These are phyloP conservation scores for Xylaria venustula DNA, from an alignment of 495 filamentous ascomycete genomes.

Conservation along the genomic window DNA sequence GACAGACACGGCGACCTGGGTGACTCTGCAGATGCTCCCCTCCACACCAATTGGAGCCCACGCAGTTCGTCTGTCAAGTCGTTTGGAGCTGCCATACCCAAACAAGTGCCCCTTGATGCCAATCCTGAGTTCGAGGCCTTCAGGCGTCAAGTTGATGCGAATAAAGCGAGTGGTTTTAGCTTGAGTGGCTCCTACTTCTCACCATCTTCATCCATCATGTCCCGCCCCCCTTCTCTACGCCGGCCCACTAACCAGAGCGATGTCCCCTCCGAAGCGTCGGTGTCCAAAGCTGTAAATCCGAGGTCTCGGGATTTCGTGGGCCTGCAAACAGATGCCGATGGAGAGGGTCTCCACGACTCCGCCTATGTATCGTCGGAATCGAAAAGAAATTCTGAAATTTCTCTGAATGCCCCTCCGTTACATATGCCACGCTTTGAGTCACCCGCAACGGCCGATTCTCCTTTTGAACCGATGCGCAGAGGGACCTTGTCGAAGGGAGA, in stretches of 20 bases:
- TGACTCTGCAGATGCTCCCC: slow-evolving; percentile 57
- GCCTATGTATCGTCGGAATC: slow-evolving; percentile 49
- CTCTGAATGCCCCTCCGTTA: slow-evolving; percentile 36
- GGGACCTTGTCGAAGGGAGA: slow-evolving; percentile 41
- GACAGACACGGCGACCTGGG: slow-evolving; percentile 58
- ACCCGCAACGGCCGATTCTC: slow-evolving; percentile 35
- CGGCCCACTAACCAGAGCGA: slow-evolving; percentile 41
- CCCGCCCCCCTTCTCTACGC: slow-evolving; percentile 37
- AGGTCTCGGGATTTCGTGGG: slow-evolving; percentile 17
- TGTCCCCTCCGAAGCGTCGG: slow-evolving; percentile 26
- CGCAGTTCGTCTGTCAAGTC: slow-evolving; percentile 66
- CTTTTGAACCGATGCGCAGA: slow-evolving; percentile 32
- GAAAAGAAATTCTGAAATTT: slow-evolving; percentile 45
- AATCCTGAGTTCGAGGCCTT: slow-evolving; percentile 79
- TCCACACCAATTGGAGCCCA: slow-evolving; percentile 67
- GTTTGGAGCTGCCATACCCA: slow-evolving; percentile 65
- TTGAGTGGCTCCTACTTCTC: slow-evolving; percentile 49
- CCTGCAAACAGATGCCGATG: slow-evolving; percentile 28
- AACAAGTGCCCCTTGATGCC: slow-evolving; percentile 64
- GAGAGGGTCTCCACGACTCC: slow-evolving; percentile 39
- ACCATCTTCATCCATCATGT: slow-evolving; percentile 28
- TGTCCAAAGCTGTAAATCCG: slow-evolving; percentile 16
- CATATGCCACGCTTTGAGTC: slow-evolving; percentile 35
- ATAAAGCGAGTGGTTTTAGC: slow-evolving; percentile 51
- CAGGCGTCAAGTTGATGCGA: slow-evolving; percentile 63